Evolutionary conservation across 345 rosid species (phyloP), one percentile per base, ranked within the genome.

Genomic region (Lepidium aucheri): DNA sequence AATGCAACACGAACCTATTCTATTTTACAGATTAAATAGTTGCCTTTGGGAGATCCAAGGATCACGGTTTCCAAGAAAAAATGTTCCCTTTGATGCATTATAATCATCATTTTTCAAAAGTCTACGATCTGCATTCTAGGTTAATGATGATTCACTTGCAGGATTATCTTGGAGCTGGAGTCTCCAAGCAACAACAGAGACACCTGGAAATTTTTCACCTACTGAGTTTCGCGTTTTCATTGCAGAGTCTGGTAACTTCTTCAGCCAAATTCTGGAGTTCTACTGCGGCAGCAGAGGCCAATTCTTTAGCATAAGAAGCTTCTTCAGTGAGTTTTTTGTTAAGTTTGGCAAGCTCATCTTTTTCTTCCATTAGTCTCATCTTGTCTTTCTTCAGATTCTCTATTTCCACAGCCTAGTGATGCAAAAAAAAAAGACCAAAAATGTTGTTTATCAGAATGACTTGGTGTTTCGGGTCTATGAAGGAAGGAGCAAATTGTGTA

Each of bases 221-320:
- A 43, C 36, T 61, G 17, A 91, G 78, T 72, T 91, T 91, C 22
- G 86, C 85, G 45, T 89, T 91, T 73, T 87, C 94, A 63, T 86
- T 55, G 12, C 97, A 84, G 57, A 95, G 84, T 66, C 84, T 89
- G 44, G 99, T 91, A 53, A 95, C 98, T 82, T 95, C 96, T 66
- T 78, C 80, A 40, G 98, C 99, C 78, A 95, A 82, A 64, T 89
- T 95, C 77, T 95, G 90, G 54, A 95, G 82, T 76, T 95, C 99
- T 69, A 91, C 94, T 14, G 99, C 99, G 20, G 99, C 99, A 42
- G 99, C 99, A 66, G 99, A 91, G 0, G 99, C 99, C 75, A 95
- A 77, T 79, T 95, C 97, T 76, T 91, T 91, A 0, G 98, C 98
- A 75, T 91, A 89, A 67, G 92, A 83, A 68, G 96, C 91, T 80